Base-by-base conservation (phyloP, 228 moss, liverwort and hornwort species). In the Sphagnum magellanicum region DNA sequence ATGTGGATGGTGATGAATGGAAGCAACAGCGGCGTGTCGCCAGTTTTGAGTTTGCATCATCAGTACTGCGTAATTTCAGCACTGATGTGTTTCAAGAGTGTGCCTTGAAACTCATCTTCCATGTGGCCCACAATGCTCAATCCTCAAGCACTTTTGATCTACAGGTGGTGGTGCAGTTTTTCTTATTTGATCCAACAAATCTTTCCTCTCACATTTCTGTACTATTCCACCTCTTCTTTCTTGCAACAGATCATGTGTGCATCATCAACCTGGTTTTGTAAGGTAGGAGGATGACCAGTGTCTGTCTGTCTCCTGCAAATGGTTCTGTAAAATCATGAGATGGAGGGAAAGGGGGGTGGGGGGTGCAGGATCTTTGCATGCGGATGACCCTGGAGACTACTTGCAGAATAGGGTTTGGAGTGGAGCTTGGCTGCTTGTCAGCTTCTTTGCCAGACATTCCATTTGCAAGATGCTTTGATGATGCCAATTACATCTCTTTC, bases 311-410 rank as follows among this genome's bases (percentile, higher is more conserved):
- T 32, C 32, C 32, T 32, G 32, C 32, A 32, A 32, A 32, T 0
- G 55, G 9, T 66, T 66, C 14, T 32, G 13, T 5, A 48, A 66
- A 13, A 14, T 47, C 14, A 17, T 14, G 13, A 52, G 14, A 6
- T 4, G 15, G 8, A 17, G 16, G 68, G 12, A 52, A 5, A 49
- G 48, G 13, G 48, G 15, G 66, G 11, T 5, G 12, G 55, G 55
- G 6, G 71, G 32, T 32, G 52, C 75, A 80, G 48, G 81, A 83
- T 5, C 62, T 90, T 66, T 77, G 76, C 1, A 75, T 87, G 84
- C 87, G 90, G 52, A 76, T 90, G 90, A 82, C 90, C 59, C 79
- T 90, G 50, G 90, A 87, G 60, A 74, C 78, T 3, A 87, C 84
- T 5, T 82, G 84, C 14, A 68, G 70, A 0, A 68, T 87, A 13